Evolutionary conservation across 2,329 filamentous ascomycete genomes (phyloP), one percentile per base, ranked within the genome.

Genomic region (Phaeosphaeria sp.): DNA sequence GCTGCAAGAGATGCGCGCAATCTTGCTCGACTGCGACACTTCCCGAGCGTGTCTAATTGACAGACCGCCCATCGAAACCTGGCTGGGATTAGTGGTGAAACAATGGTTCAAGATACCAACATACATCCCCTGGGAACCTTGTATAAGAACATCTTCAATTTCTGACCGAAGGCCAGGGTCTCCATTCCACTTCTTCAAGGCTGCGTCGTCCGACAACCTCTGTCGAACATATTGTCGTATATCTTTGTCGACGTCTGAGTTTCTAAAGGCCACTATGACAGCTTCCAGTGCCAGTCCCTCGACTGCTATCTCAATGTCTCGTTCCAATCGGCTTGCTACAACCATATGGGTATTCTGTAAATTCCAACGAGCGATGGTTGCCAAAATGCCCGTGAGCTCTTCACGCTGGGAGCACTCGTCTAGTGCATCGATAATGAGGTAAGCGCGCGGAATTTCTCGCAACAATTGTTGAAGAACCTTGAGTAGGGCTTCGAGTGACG

Each of bases 161-260:
- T 66, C 61, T 61, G 66, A 18, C 63, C 61, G 33, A 69, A 72
- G 24, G 57, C 56, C 44, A 45, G 58, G 60, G 22, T 72, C 63
- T 51, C 60, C 61, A 9, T 56, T 42, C 69, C 64, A 72, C 59
- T 66, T 73, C 8, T 21, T 48, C 22, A 73, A 47, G 13, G 4
- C 45, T 22, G 59, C 58, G 24, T 72, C 65, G 11, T 78, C 49
- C 69, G 73, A 62, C 74, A 81, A 60, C 72, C 79, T 45, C 50
- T 69, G 57, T 25, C 49, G 56, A 43, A 73, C 62, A 43, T 69
- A 71, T 51, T 24, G 48, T 43, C 63, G 50, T 57, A 73, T 71
- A 36, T 72, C 69, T 11, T 58, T 51, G 43, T 72, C 66, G 11
- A 72, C 67, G 17, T 67, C 13, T 0, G 59, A 39, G 22, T 56